phyloP scores from a whole-genome alignment of 805 yeast genomes.

The Kuraishia piskuri region DNA sequence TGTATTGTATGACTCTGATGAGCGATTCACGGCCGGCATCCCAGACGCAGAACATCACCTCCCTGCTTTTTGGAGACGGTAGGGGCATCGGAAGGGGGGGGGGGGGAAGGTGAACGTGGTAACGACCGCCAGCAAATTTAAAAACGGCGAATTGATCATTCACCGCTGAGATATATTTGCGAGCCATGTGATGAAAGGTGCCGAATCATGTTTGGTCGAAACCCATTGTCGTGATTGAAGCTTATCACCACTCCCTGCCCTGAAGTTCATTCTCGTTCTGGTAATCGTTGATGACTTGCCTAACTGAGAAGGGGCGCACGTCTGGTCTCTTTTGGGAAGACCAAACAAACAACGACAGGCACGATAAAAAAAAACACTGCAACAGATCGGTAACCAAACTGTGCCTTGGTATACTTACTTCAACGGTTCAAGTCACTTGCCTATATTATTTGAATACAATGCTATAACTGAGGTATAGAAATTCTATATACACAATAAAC shows the following conservation, averaged over 20 bases:
- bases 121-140: neutral
- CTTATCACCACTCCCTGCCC: neutral
- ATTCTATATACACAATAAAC: neutral
- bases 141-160: neutral
- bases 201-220: neutral
- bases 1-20: neutral
- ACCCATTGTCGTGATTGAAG: neutral
- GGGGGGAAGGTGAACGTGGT: neutral
- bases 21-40: neutral
- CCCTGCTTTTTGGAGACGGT: too few species aligned
- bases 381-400: neutral
- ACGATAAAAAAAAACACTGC: neutral
- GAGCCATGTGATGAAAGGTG: neutral
- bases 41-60: neutral
- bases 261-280: neutral
- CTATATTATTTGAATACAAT: neutral
- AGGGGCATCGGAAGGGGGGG: neutral
- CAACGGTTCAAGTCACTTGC: neutral
- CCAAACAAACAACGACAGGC: neutral
- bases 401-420: neutral
- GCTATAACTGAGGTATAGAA: neutral
- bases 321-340: neutral
- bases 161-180: neutral
- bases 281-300: slow-evolving; percentile 4
- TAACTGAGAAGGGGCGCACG: slow-evolving; percentile 1